Evolutionary conservation across 495 filamentous ascomycete genomes (phyloP), one percentile per base, ranked within the genome.

Genomic region (Cudoniella acicularis): DNA sequence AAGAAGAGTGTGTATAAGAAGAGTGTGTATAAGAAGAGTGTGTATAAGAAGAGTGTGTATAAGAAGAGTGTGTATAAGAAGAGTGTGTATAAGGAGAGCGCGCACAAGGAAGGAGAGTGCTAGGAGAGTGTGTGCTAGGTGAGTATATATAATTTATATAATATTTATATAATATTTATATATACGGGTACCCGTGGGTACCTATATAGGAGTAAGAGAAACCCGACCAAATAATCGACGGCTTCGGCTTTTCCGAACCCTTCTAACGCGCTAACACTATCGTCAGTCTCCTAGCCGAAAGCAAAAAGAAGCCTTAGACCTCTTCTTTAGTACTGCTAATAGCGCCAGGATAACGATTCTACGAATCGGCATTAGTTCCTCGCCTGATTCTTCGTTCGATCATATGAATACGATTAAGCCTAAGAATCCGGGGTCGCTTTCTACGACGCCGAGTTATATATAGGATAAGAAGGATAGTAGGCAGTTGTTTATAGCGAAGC

Each of bases 311-410:
- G 71, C 74, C 8, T 67, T 81, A 2, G 79, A 83, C 59, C 70
- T 75, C 11, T 73, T 85, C 23, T 83, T 83, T 70, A 77, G 73
- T 67, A 69, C 69, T n/a, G 73, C 72, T 3, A 70, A 65, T 0
- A 80, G 79, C 2, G 81, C 81, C 0, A 81, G 79, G 1, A 70
- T 85, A 51, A 72, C 75, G 18, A 83, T 85, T 60, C 59, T 85
- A 41, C 78, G 81, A 8, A 82, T 79, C 59, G 77, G 82, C 20
- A 80, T 85, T 64, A 79, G 80, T 9, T 80, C 78, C 0, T 73
- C 70, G 46, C 71, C 73, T 1, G 71, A 74, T 65, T 71, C 67
- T 43, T 65, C 65, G 42, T 69, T 63, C 22, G 78, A 81, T 65
- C 71, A 74, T 49, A 78, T 78, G 74, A 74, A 78, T 62, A 73